Conservation (phyloP, 78 protist species). For the Dictyostelium intermedium region DNA sequence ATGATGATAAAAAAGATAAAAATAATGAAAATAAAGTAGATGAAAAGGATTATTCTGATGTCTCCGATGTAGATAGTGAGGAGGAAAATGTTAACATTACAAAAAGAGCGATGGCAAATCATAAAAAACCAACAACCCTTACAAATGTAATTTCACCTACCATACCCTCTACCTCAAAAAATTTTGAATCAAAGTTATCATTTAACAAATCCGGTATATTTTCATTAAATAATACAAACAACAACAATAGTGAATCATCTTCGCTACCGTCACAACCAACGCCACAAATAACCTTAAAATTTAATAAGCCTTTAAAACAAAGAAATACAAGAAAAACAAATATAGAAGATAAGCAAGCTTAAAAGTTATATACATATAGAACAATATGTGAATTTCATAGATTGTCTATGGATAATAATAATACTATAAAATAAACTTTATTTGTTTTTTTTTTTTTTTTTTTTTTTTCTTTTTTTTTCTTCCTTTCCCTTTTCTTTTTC, state of each 20-base stretch:
- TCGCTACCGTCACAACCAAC: background rate
- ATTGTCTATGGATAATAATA: background rate
- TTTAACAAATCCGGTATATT: background rate
- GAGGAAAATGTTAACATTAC: background rate
- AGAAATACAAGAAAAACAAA: slow-evolving; percentile 30
- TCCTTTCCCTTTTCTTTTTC: too few relatives aligned
- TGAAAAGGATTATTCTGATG: background rate
- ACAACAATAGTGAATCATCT: background rate
- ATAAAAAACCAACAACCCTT: background rate
- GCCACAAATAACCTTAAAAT: background rate
- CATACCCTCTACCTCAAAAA: background rate
- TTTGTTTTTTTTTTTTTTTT: too few relatives aligned
- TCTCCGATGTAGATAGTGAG: background rate
- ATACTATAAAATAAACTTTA: background rate
- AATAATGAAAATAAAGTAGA: background rate
- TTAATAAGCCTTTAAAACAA: slow-evolving; percentile 13
- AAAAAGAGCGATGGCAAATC: slow-evolving; percentile 11
- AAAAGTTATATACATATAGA: background rate
- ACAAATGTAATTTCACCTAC: background rate
- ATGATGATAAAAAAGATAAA: background rate
- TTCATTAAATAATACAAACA: background rate
- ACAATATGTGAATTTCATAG: background rate
- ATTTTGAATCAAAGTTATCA: background rate
- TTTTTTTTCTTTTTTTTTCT: background rate
- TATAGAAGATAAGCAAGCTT: slow-evolving; percentile 23